phyloP scores from a whole-genome alignment of 176 grass and related monocot species.

The Raddia distichophylla region DNA sequence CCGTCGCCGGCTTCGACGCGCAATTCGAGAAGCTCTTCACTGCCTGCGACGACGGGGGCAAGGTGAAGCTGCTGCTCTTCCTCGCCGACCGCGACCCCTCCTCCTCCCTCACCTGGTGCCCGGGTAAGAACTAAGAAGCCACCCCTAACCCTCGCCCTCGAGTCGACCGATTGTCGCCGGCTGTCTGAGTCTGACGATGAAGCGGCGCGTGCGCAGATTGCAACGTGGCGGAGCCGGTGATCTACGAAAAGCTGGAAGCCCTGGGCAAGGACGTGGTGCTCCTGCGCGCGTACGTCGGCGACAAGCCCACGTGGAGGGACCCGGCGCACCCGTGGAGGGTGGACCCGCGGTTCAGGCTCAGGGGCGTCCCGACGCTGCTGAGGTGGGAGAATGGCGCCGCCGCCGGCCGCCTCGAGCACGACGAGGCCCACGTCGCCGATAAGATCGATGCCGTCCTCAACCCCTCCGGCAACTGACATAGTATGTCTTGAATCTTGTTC shows the following conservation, averaged over 20 bases:
- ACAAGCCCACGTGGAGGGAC: constrained; percentile 80
- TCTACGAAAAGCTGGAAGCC: constrained; percentile 63
- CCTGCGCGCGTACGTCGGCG: constrained; percentile 81
- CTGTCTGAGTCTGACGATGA: background rate
- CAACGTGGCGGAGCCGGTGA: constrained; percentile 92
- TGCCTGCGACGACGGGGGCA: background rate
- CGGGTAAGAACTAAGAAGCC: constrained; percentile 52
- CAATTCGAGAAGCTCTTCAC: constrained; percentile 36
- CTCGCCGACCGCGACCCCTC: constrained; percentile 73
- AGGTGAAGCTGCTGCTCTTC: constrained; percentile 84
- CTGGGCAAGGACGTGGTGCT: constrained; percentile 57
- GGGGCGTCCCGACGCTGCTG: constrained; percentile 80
- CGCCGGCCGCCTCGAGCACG: constrained; percentile 59
- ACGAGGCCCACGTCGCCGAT: constrained; percentile 62
- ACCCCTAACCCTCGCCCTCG: too few relatives aligned
- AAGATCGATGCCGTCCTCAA: constrained; percentile 64
- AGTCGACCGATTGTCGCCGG: background rate
- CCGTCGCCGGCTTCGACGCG: constrained; percentile 37
- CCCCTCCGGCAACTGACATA: constrained; percentile 1
- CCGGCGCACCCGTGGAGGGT: constrained; percentile 72
- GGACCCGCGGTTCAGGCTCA: constrained; percentile 72
- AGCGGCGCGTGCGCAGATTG: constrained; percentile 58
- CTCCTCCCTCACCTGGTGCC: constrained; percentile 80
- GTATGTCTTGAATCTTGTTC: background rate
- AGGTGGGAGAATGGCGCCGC: constrained; percentile 76